phyloP scores from a whole-genome alignment of 2,329 filamentous ascomycete species.

The Phialemonium atrogriseum region DNA sequence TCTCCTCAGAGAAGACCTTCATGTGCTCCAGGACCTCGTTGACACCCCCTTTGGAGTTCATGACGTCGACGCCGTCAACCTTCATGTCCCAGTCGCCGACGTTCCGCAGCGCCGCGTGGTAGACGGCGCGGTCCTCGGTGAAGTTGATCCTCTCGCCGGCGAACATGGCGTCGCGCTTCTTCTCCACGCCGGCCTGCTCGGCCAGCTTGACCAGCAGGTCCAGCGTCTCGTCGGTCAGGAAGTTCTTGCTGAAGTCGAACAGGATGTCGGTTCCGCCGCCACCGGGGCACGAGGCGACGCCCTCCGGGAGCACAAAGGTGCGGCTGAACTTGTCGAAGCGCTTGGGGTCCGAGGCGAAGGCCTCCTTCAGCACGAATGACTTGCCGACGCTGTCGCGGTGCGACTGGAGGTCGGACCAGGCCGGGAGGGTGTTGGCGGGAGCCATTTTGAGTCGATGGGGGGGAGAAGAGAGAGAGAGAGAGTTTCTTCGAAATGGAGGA shows the following conservation, averaged over 20 bases:
- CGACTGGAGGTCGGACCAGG: constrained; percentile 85
- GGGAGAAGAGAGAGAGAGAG: background rate
- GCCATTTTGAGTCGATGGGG: constrained; percentile 45
- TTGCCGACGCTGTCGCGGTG: constrained; percentile 83
- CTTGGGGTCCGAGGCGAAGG: constrained; percentile 78
- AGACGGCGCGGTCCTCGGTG: constrained; percentile 92
- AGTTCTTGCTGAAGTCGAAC: constrained; percentile 99
- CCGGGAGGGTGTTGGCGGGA: constrained; percentile 75
- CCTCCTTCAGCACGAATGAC: constrained; percentile 86
- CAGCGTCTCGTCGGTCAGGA: constrained; percentile 87
- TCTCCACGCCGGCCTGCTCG: constrained; percentile 81
- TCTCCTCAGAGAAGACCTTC: constrained; percentile 95
- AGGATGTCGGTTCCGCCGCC: constrained; percentile 80
- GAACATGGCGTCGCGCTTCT: constrained; percentile 97
- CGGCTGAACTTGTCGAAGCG: constrained; percentile 88
- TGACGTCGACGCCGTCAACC: constrained; percentile 88
- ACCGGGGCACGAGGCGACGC: constrained; percentile 46
- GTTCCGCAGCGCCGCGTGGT: constrained; percentile 91
- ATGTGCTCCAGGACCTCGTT: constrained; percentile 91
- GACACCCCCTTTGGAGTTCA: constrained; percentile 80
- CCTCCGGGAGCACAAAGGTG: constrained; percentile 72
- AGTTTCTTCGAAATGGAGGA: background rate
- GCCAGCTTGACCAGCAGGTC: constrained; percentile 81
- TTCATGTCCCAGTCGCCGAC: constrained; percentile 64
- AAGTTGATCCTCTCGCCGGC: constrained; percentile 98